Percentiles rank a stretch among this genome's conserved stretches.
phyloP scores from a whole-genome alignment of 2,329 filamentous ascomycete genomes.

The Scedosporium apiospermum region DNA sequence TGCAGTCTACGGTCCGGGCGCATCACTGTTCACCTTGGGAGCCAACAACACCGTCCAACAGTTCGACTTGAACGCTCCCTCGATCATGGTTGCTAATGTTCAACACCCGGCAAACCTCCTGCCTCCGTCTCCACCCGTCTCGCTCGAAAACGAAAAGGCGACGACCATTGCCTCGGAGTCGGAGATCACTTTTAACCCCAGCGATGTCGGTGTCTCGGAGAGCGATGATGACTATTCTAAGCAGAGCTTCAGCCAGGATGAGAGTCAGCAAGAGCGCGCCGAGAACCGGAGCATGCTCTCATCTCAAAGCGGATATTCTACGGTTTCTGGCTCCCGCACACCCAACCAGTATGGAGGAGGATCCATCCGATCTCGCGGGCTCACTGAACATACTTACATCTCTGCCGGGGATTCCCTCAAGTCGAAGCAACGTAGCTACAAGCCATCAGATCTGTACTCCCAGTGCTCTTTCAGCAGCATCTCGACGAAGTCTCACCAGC shows the following conservation, averaged over 20 bases:
- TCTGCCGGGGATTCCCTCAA: conserved; percentile 46
- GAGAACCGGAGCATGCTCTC: conserved; percentile 50
- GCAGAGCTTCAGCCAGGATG: conserved; percentile 41
- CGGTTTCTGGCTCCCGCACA: conserved; percentile 39
- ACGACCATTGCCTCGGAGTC: conserved; percentile 43
- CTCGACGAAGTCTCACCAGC: conserved; percentile 35
- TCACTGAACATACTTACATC: conserved; percentile 59
- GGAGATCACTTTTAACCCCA: conserved; percentile 42
- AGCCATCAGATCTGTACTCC: conserved; percentile 43
- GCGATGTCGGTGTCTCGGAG: conserved; percentile 54
- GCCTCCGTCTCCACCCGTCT: conserved; percentile 75
- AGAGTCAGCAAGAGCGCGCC: neutral
- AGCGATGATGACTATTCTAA: conserved; percentile 68
- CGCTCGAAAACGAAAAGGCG: conserved; percentile 57
- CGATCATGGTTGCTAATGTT: conserved; percentile 73
- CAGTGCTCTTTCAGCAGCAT: conserved; percentile 40
- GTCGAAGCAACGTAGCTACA: conserved; percentile 34
- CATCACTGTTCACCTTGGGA: conserved; percentile 85
- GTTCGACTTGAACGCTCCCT: conserved; percentile 80
- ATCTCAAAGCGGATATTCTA: conserved; percentile 51
- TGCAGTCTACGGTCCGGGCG: conserved; percentile 80
- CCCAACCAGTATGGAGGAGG: conserved; percentile 34
- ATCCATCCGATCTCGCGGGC: conserved; percentile 42
- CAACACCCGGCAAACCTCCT: conserved; percentile 74
- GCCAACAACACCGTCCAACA: conserved; percentile 86